These are phyloP conservation scores for Gaertneriomyces sp. DNA, from an alignment of 192 early-diverging fungal genomes.

Conservation along the genomic window DNA sequence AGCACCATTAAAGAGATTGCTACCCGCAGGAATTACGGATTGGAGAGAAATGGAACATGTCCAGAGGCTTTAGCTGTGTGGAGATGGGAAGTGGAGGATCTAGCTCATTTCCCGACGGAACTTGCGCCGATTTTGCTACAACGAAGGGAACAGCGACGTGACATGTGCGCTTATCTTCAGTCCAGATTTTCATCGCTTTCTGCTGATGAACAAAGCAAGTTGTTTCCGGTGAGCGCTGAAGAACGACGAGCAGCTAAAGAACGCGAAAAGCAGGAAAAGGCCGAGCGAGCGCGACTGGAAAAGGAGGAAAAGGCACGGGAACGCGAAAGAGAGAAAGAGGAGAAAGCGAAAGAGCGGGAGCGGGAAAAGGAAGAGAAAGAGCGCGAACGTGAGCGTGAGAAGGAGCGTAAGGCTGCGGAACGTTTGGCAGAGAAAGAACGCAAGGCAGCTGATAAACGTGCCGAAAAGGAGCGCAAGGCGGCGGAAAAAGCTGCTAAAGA, in stretches of 20 bases:
- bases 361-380: slow-evolving; percentile 24
- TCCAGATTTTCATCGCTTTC: background rate
- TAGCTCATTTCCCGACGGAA: slow-evolving; percentile 42
- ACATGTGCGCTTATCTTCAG: background rate
- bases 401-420: slow-evolving; percentile 21
- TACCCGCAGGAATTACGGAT: slow-evolving; percentile 10
- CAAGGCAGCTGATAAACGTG: slow-evolving; percentile 37
- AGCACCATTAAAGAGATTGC: slow-evolving; percentile 7
- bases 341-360: slow-evolving; percentile 24
- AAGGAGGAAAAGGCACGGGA: background rate
- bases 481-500: slow-evolving; percentile 37
- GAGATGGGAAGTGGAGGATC: slow-evolving; percentile 53
- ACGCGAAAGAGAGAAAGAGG: slow-evolving; percentile 1
- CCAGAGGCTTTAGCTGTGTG: slow-evolving; percentile 36
- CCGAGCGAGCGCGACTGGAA: background rate
- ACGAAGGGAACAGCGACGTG: slow-evolving; percentile 34
- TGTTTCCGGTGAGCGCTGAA: background rate
- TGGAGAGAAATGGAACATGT: background rate
- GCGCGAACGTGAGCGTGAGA: slow-evolving; percentile 38
- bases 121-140: slow-evolving; percentile 31
- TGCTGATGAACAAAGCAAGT: slow-evolving; percentile 1
- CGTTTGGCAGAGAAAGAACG: slow-evolving; percentile 34
- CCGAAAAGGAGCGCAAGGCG: background rate
- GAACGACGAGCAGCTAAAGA: too few species aligned
- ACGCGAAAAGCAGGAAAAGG: background rate